Evolutionary conservation across 225 moss, liverwort and hornwort species (phyloP), one percentile per base, ranked within the genome.

Genomic region (Polytrichum formosum): DNA sequence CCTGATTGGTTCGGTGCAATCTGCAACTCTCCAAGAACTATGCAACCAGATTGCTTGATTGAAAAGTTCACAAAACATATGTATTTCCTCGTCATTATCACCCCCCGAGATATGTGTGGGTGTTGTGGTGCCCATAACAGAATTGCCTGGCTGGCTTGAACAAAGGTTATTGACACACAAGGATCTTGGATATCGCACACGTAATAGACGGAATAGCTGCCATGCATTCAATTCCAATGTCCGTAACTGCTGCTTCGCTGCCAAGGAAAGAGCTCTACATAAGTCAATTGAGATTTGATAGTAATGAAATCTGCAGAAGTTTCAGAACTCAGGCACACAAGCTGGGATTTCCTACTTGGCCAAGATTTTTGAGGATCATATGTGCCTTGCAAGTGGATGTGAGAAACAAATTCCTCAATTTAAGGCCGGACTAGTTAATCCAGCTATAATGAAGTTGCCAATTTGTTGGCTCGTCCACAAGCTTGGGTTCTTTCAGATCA

Each of bases 161-260:
- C 63, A 82, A 26, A 77, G 73, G 63, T 37, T 67, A 27, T 70
- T 77, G 73, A 72, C 68, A 74, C 88, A 92, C 13, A 58, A 56
- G 29, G 87, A 90, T n/a, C 67, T 60, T 58, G 89, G 85, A 78
- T 79, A 92, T 78, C 87, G 80, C 74, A 86, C 92, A 33, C 55
- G 77, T 70, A 92, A 54, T 61, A 89, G 79, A 18, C 80, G 76
- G 29, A 85, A 75, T 6, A 94, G 82, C 68, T 94, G 94, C 92
- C 94, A 92, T 35, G 88, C 80, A 76, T 94, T 94, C 72, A 89
- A 67, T 73, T 94, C 90, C 76, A 94, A 64, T 30, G 87, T 85
- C 65, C 84, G 88, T 72, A 92, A 76, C 78, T 94, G 94, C 70
- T 83, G 79, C 76, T 89, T 62, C 25, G 63, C 91, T 89, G 89